Percentiles rank a stretch among this genome's conserved stretches.
These are phyloP conservation scores for Chlamydomonas schloesseri DNA, from an alignment of 139 green algal genomes.

Conservation along the genomic window DNA sequence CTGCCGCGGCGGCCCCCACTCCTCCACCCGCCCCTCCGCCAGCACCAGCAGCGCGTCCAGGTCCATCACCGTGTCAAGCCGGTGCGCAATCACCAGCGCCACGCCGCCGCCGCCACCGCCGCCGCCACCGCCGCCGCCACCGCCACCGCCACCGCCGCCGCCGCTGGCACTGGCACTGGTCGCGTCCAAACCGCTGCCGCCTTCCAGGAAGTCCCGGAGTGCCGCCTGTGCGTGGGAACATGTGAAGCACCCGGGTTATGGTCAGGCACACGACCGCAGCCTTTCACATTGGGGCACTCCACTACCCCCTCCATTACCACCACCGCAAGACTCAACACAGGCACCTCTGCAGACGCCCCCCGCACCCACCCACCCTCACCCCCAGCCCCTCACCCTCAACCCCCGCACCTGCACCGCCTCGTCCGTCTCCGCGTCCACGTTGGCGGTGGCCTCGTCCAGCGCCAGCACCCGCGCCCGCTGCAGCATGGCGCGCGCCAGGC, in stretches of 20 bases:
- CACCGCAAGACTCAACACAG: no score
- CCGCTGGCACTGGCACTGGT: not conserved
- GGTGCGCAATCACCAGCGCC: constrained; percentile 84
- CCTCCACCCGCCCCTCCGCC: constrained; percentile 73
- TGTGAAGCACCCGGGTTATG: no score
- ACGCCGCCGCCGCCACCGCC: constrained; percentile 51
- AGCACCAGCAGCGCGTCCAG: constrained; percentile 89
- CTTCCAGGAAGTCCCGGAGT: no score
- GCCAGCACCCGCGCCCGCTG: constrained; percentile 71
- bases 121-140: no score
- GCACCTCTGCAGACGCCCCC: no score
- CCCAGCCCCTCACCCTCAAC: no score
- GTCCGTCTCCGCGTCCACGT: constrained; percentile 90
- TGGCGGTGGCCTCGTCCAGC: constrained; percentile 89
- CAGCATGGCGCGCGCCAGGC: constrained; percentile 84
- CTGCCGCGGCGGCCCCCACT: constrained; percentile 72
- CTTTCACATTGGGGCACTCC: no score
- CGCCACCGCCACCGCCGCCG: not conserved
- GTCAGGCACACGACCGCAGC: no score
- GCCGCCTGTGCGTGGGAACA: no score
- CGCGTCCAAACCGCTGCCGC: no score
- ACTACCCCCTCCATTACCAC: no score
- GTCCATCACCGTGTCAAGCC: constrained; percentile 91
- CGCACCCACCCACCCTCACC: no score
- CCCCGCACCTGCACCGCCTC: constrained; percentile 70